Percentiles rank a stretch among this genome's conserved stretches.
Conservation (phyloP, 2,329 filamentous ascomycete genomes). For the Ophiostoma populinum region DNA sequence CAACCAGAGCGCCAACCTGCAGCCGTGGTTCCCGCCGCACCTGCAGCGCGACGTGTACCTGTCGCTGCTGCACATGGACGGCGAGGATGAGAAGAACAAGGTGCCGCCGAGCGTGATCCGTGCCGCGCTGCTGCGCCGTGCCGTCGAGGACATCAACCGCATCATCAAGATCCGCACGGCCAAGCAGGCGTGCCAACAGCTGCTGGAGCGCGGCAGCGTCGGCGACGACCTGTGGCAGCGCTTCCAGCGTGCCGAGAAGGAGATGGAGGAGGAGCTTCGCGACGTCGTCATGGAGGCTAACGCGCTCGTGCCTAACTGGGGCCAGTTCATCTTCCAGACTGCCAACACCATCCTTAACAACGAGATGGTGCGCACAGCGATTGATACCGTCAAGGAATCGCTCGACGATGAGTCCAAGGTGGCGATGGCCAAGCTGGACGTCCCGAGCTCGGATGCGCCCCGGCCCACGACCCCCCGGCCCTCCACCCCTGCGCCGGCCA, state of each 20-base stretch:
- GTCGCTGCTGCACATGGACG: slow-evolving; percentile 66
- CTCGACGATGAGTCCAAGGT: slow-evolving; percentile 52
- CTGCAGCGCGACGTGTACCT: slow-evolving; percentile 89
- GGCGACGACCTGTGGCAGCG: slow-evolving; percentile 93
- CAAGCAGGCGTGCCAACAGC: slow-evolving; percentile 69
- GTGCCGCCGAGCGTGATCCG: slow-evolving; percentile 74
- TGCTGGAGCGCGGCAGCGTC: slow-evolving; percentile 80
- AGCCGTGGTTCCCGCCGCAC: slow-evolving; percentile 87
- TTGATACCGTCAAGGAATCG: no score
- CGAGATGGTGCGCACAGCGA: slow-evolving; percentile 52
- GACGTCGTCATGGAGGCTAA: slow-evolving; percentile 96
- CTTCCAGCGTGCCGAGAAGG: slow-evolving; percentile 82
- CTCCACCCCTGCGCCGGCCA: slow-evolving; percentile 19
- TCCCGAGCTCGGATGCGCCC: no score
- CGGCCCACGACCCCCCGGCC: slow-evolving; percentile 35
- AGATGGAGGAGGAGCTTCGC: slow-evolving; percentile 89
- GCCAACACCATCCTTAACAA: slow-evolving; percentile 93
- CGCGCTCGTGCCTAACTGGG: slow-evolving; percentile 75
- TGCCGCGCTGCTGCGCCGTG: slow-evolving; percentile 73
- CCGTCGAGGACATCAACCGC: slow-evolving; percentile 81
- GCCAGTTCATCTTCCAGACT: slow-evolving; percentile 88
- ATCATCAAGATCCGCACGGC: slow-evolving; percentile 77
- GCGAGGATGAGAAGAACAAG: slow-evolving; percentile 36
- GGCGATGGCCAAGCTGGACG: slow-evolving; percentile 92
- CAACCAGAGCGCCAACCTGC: slow-evolving; percentile 64